Evolutionary conservation across 345 rosid genomes (phyloP).

Genomic region (Carallia brachiata): DNA sequence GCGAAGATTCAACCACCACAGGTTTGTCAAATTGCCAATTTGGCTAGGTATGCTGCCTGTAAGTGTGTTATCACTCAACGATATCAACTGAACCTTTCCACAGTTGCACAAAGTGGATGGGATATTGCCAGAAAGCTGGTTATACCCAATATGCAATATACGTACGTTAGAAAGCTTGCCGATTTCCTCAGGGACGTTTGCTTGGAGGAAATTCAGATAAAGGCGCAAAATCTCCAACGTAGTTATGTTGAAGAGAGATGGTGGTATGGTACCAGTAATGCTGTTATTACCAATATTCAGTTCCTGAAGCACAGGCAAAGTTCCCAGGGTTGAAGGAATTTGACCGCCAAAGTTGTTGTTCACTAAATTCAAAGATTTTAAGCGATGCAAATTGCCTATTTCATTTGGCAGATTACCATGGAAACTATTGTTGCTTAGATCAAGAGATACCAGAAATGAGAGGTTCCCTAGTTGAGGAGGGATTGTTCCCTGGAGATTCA

Average conservation of each 20-base stretch:
- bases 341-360: not conserved
- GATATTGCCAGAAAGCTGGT: conserved; percentile 4
- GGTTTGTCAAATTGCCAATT: conserved; percentile 7
- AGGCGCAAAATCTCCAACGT: too few species aligned
- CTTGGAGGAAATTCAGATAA: not conserved
- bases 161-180: too few species aligned
- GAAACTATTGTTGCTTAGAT: conserved; percentile 13
- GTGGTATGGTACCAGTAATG: too few species aligned
- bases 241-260: too few species aligned
- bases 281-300: not conserved
- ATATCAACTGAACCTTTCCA: not conserved
- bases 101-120: conserved; percentile 7
- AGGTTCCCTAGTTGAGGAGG: conserved; percentile 25
- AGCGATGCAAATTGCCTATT: conserved; percentile 9
- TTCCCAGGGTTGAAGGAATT: conserved; percentile 13
- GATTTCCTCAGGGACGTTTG: not conserved
- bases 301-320: not conserved
- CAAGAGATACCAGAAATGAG: not conserved
- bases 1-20: not conserved
- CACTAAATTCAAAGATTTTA: not conserved
- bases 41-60: conserved; percentile 23
- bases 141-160: too few species aligned
- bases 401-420: conserved; percentile 17
- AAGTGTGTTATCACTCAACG: not conserved
- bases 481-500: conserved; percentile 11